A percentile compares a stretch with the other conserved stretches of the same genome.
These are phyloP conservation scores for Euphorbia neoarborescens DNA, from an alignment of 441 rosid genomes.

Conservation along the genomic window DNA sequence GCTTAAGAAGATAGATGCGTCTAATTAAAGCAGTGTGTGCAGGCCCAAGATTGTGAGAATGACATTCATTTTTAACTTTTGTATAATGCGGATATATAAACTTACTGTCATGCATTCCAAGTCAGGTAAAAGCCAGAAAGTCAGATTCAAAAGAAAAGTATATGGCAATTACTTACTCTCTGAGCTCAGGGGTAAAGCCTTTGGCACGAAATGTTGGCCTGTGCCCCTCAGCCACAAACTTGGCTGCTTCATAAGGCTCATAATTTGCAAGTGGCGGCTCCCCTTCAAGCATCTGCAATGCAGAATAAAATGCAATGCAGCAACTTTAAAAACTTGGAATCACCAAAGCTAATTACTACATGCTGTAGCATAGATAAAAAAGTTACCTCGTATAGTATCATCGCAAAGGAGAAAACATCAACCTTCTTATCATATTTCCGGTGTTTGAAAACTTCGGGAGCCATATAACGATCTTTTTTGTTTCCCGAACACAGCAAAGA, in stretches of 20 bases:
- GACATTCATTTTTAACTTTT: background rate
- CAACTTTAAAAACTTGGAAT: slow-evolving; percentile 17
- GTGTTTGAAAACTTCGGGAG: slow-evolving; percentile 98
- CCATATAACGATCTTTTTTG: slow-evolving; percentile 91
- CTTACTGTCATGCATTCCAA: background rate
- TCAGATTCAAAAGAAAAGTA: slow-evolving; percentile 2
- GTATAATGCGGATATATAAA: background rate
- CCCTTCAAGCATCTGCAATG: slow-evolving; percentile 86
- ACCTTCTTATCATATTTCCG: slow-evolving; percentile 95
- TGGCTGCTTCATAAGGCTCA: slow-evolving; percentile 97
- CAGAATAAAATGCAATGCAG: slow-evolving; percentile 23
- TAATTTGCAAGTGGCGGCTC: slow-evolving; percentile 73
- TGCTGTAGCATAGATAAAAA: background rate
- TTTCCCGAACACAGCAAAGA: slow-evolving; percentile 16
- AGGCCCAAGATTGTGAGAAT: background rate
- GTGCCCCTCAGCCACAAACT: slow-evolving; percentile 79
- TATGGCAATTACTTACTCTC: slow-evolving; percentile 55
- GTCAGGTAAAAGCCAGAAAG: background rate
- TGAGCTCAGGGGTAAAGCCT: slow-evolving; percentile 60
- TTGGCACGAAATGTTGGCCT: slow-evolving; percentile 72
- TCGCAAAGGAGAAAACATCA: slow-evolving; percentile 93
- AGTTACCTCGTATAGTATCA: slow-evolving; percentile 93
- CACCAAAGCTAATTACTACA: background rate
- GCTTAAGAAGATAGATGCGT: background rate
- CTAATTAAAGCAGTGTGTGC: background rate